These are phyloP conservation scores for Coniophora puteana DNA, from an alignment of 1,284 basidiomycete genomes.

Conservation along the genomic window DNA sequence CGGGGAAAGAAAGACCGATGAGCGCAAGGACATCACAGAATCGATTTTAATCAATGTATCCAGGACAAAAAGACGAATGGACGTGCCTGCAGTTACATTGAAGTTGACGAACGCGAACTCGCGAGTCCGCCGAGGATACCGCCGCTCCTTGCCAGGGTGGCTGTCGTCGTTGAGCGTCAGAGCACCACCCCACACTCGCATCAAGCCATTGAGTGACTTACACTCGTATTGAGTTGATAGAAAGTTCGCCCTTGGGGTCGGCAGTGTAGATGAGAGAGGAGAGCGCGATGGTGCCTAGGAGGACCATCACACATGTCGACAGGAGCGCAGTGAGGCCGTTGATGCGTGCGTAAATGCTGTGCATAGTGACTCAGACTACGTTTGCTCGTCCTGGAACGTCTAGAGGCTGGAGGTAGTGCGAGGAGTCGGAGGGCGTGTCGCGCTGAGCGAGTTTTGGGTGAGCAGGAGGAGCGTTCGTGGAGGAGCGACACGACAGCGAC, in stretches of 20 bases:
- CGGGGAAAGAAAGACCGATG: constrained; percentile 3
- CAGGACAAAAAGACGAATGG: too few species aligned
- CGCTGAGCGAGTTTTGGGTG: not conserved
- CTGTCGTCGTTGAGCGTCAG: too few species aligned
- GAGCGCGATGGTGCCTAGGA: constrained; percentile 72
- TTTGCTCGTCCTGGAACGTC: not conserved
- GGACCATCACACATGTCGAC: constrained; percentile 74
- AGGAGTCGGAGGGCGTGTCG: not conserved
- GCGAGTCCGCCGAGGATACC: constrained; percentile 54
- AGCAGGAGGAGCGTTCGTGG: too few species aligned
- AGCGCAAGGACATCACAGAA: constrained; percentile 3
- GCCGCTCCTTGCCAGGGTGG: constrained; percentile 50
- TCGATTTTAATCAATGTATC: not conserved
- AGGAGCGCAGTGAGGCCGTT: constrained; percentile 74
- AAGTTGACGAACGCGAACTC: constrained; percentile 78
- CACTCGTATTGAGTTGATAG: constrained; percentile 67
- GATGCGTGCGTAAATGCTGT: constrained; percentile 62
- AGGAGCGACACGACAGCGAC: not conserved
- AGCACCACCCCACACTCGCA: not conserved
- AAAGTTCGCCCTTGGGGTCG: constrained; percentile 52
- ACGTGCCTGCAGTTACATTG: constrained; percentile 71
- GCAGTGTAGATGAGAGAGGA: constrained; percentile 65
- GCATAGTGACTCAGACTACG: constrained; percentile 41
- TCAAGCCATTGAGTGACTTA: constrained; percentile 30
- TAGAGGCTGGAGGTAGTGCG: not conserved